Conservation (phyloP, 148 eudicot species). For the Cornus controversa region DNA sequence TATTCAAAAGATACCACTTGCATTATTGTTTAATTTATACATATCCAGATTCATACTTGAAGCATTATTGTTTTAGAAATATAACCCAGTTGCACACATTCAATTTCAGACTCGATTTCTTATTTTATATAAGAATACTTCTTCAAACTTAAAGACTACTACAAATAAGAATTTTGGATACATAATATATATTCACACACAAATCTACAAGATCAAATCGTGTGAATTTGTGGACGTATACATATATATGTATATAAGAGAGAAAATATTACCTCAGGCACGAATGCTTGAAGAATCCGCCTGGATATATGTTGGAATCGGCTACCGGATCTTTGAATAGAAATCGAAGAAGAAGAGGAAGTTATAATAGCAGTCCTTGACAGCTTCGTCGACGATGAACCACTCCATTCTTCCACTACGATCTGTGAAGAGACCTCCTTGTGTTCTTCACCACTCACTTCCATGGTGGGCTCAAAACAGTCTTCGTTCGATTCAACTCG, state of each 20-base stretch:
- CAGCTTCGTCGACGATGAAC: constrained; percentile 52
- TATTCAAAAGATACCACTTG: too few relatives aligned
- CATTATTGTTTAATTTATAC: too few relatives aligned
- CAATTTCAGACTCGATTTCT: too few relatives aligned
- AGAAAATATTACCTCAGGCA: constrained; percentile 63
- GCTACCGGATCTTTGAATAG: constrained; percentile 38
- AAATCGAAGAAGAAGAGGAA: constrained; percentile 25
- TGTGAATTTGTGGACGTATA: neutral
- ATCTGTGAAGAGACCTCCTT: neutral
- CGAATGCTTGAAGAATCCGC: constrained; percentile 72
- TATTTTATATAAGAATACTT: too few relatives aligned
- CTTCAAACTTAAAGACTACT: too few relatives aligned
- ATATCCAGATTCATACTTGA: neutral
- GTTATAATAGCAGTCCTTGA: constrained; percentile 62
- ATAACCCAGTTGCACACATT: too few relatives aligned
- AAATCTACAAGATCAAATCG: neutral
- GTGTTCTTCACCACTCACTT: neutral
- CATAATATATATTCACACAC: too few relatives aligned
- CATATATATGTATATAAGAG: neutral
- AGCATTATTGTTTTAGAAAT: too few relatives aligned
- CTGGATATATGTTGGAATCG: constrained; percentile 47
- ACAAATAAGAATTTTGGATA: too few relatives aligned
- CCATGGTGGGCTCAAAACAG: neutral
- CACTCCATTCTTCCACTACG: constrained; percentile 73
- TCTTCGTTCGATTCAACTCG: neutral